These are phyloP conservation scores for Diospyros kaki DNA, from an alignment of 148 eudicot genomes.

Conservation along the genomic window DNA sequence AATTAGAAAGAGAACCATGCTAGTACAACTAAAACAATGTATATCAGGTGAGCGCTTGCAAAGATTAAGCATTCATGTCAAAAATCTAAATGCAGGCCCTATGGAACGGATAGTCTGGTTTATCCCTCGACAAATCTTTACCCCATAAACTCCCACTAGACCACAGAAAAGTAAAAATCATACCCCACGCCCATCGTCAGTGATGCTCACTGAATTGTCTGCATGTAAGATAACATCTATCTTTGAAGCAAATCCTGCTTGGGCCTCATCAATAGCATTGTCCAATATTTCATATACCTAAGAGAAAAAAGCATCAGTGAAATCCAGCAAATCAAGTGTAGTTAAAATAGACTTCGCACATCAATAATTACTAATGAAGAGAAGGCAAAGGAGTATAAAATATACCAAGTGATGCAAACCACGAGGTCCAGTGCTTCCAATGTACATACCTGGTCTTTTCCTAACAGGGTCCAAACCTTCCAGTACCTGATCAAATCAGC, in stretches of 20 bases:
- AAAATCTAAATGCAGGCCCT: background rate
- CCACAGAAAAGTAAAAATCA: slow-evolving; percentile 18
- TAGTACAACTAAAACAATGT: background rate
- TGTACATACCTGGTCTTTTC: slow-evolving; percentile 98
- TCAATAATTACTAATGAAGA: background rate
- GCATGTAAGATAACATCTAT: slow-evolving; percentile 62
- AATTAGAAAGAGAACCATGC: background rate
- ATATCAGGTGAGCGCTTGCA: background rate
- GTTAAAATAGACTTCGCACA: background rate
- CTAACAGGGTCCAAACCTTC: slow-evolving; percentile 97
- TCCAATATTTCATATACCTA: slow-evolving; percentile 97
- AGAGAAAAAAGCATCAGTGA: slow-evolving; percentile 13
- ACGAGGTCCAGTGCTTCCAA: slow-evolving; percentile 97
- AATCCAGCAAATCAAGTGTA: background rate
- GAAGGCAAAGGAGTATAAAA: slow-evolving; percentile 9
- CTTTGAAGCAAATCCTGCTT: slow-evolving; percentile 93
- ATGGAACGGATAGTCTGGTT: background rate
- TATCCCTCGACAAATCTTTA: background rate
- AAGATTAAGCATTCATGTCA: background rate
- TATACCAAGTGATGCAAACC: slow-evolving; percentile 92
- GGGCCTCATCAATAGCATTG: slow-evolving; percentile 93
- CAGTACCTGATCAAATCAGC: slow-evolving; percentile 34
- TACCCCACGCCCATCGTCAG: slow-evolving; percentile 99
- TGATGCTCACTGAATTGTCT: slow-evolving; percentile 84
- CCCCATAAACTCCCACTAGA: background rate